Evolutionary conservation across 2,329 filamentous ascomycete genomes (phyloP).

Genomic region (Colletotrichum somersetense): DNA sequence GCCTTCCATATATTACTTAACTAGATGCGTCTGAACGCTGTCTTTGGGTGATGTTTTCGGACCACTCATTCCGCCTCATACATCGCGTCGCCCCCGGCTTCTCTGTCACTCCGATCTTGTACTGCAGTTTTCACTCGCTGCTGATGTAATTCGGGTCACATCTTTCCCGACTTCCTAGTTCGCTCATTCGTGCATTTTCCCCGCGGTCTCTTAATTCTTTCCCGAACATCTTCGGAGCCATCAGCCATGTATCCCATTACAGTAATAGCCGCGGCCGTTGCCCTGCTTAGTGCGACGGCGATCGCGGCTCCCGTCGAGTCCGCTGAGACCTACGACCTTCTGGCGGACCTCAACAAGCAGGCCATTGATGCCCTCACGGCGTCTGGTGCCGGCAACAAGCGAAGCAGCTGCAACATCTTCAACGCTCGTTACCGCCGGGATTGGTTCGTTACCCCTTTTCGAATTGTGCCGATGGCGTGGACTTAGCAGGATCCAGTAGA

Average conservation of each 20-base stretch:
- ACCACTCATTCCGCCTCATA: background rate
- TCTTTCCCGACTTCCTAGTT: background rate
- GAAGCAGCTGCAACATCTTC: slow-evolving; percentile 33
- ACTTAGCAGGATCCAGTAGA: background rate
- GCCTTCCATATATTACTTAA: slow-evolving; percentile 33
- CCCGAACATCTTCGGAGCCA: background rate
- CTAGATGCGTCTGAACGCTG: background rate
- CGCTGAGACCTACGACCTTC: slow-evolving; percentile 12
- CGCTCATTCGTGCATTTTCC: background rate
- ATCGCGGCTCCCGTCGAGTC: slow-evolving; percentile 24
- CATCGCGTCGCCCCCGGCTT: background rate
- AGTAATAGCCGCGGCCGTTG: slow-evolving; percentile 20
- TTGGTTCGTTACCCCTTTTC: slow-evolving; percentile 23
- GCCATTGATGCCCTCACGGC: slow-evolving; percentile 23
- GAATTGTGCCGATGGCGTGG: background rate
- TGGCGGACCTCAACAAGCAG: slow-evolving; percentile 17
- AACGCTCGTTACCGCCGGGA: slow-evolving; percentile 37
- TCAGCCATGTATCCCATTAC: slow-evolving; percentile 23
- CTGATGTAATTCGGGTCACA: background rate
- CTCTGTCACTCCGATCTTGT: background rate
- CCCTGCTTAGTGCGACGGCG: slow-evolving; percentile 11
- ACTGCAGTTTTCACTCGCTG: background rate
- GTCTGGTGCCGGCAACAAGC: slow-evolving; percentile 17
- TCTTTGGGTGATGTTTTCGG: background rate
- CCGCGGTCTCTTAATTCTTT: background rate